Percentiles rank a stretch among this genome's conserved stretches.
phyloP scores from a whole-genome alignment of 2,329 filamentous ascomycete genomes.

The Alternaria gansuensis region DNA sequence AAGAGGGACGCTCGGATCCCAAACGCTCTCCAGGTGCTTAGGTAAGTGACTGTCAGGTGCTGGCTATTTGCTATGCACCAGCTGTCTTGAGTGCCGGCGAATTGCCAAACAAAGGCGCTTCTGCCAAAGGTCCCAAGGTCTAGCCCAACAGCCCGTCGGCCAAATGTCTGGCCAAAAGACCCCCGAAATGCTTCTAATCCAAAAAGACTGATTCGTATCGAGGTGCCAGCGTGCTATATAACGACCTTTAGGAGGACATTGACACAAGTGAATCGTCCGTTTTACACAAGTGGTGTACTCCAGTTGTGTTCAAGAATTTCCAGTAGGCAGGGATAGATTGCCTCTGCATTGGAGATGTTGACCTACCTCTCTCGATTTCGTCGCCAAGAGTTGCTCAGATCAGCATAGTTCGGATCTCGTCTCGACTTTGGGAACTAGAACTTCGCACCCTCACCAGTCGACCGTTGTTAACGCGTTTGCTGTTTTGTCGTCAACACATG shows the following conservation, averaged over 20 bases:
- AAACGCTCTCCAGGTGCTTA: conserved; percentile 5
- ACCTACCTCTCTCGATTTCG: conserved; percentile 1
- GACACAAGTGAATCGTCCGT: background rate
- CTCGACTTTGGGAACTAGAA: conserved; percentile 6
- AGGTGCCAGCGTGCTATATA: conserved; percentile 1
- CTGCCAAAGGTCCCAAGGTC: background rate
- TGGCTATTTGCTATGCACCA: conserved; percentile 5
- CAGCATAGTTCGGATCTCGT: conserved; percentile 10
- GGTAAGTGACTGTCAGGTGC: conserved; percentile 2
- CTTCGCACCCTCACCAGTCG: conserved; percentile 6
- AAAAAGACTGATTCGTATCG: conserved; percentile 24
- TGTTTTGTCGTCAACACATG: conserved; percentile 3
- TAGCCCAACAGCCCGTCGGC: background rate
- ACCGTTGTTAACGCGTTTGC: conserved; percentile 1
- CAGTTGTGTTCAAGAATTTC: background rate
- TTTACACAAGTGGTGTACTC: too few relatives aligned
- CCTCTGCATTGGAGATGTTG: background rate
- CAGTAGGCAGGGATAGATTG: background rate
- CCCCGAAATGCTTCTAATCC: conserved; percentile 14
- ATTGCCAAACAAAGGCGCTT: background rate
- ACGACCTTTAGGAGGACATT: background rate
- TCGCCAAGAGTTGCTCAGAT: conserved; percentile 18
- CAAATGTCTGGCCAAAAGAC: conserved; percentile 9
- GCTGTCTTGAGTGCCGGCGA: background rate
- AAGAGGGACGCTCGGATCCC: conserved; percentile 7